Evolutionary conservation across 75 land plant genomes (phyloP).

Genomic region (Isoetes taiwanensis): DNA sequence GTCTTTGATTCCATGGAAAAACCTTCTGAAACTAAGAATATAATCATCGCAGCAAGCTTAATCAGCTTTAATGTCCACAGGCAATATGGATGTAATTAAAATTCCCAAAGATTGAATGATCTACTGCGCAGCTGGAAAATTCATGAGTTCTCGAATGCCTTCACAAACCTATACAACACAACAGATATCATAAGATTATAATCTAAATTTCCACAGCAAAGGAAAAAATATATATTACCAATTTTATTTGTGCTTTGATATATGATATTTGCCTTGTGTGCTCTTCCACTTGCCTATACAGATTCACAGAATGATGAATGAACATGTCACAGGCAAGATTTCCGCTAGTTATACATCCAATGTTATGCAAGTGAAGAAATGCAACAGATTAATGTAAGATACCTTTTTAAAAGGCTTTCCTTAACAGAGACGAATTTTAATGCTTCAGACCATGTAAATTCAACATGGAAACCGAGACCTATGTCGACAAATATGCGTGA

Average conservation of each 20-base stretch:
- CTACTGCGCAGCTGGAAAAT: too few relatives aligned
- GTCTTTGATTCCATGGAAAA: too few relatives aligned
- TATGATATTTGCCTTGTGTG: slow-evolving; percentile 48
- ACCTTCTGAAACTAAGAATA: too few relatives aligned
- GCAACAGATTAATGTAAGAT: not conserved
- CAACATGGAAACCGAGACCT: slow-evolving; percentile 89
- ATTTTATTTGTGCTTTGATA: slow-evolving; percentile 79
- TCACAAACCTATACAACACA: slow-evolving; percentile 31
- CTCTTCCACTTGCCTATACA: slow-evolving; percentile 50
- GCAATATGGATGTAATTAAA: too few relatives aligned
- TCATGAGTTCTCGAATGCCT: slow-evolving; percentile 51
- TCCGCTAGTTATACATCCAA: too few relatives aligned
- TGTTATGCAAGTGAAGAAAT: not conserved
- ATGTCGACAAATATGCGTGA: slow-evolving; percentile 76
- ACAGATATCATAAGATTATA: not conserved
- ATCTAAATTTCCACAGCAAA: slow-evolving; percentile 12
- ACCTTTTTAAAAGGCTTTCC: slow-evolving; percentile 48
- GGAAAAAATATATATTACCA: too few relatives aligned
- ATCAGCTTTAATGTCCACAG: too few relatives aligned
- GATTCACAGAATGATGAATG: too few relatives aligned
- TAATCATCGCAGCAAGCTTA: too few relatives aligned
- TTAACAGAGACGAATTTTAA: slow-evolving; percentile 43
- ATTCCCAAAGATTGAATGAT: too few relatives aligned
- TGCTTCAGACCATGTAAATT: slow-evolving; percentile 90
- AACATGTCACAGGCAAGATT: too few relatives aligned